Evolutionary conservation across 1,284 basidiomycete species (phyloP), one percentile per base, ranked within the genome.

Genomic region (Chalciporus sp.): DNA sequence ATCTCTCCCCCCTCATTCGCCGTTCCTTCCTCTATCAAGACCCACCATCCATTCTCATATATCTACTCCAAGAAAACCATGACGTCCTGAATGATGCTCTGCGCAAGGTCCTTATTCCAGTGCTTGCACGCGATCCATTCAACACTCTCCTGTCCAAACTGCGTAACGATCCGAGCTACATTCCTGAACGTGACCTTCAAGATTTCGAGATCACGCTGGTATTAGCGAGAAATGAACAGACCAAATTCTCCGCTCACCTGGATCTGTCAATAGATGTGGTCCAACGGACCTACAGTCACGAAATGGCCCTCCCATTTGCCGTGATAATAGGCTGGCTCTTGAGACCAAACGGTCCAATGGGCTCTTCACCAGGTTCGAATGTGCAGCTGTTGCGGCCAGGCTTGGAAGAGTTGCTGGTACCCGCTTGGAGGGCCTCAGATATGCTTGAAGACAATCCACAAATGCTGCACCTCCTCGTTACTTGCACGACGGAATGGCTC

Each of bases 271-370:
- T 55, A 3, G 37, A 42, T 2, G 39, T 20, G 52, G 44, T 53
- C 12, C 33, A 9, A 10, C 26, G 35, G 29, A 31, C 11, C 4
- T 29, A 29, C 17, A 33, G 35, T 26, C 19, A 55, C 14, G 11
- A 23, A 16, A 54, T 29, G 53, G 53, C 53, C 5, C 39, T 54
- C 7, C 48, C 52, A 1, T 39, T 54, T 5, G 20, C 37, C 2
- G 53, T 55, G n/a, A 47, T 47, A 14, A 43, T 54, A 1, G 31
- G 53, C 41, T 54, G 53, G 52, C 27, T 54, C 26, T 52, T 54
- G 26, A 42, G 53, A 10, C 43, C 39, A 8, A 52, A 51, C 9
- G 52, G 43, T 6, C 52, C 31, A 1, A 4, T 35, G 28, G 35
- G 23, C 16, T 9, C 51, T 0, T 27, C 53, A 1, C 37, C 54